Percentiles rank a stretch among this genome's conserved stretches.
phyloP scores from a whole-genome alignment of 345 rosid species.

The Hypericum androsaemum region DNA sequence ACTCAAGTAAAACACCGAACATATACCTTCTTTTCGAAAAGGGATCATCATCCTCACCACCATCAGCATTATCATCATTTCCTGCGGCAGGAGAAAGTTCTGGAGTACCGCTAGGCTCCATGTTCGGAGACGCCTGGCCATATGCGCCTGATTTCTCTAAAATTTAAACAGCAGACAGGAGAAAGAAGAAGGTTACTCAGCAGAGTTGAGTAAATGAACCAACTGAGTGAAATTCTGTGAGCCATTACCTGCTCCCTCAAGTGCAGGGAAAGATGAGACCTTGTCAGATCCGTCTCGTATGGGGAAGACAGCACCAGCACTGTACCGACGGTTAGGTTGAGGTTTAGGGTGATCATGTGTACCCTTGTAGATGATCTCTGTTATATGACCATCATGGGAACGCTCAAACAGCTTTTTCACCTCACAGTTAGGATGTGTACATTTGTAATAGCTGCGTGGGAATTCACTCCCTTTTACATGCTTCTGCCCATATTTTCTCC shows the following conservation, averaged over 20 bases:
- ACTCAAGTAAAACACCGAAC: slow-evolving; percentile 3
- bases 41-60: slow-evolving; percentile 68
- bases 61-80: slow-evolving; percentile 52
- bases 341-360: slow-evolving; percentile 96
- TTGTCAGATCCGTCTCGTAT: slow-evolving; percentile 54
- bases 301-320: slow-evolving; percentile 48
- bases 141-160: slow-evolving; percentile 49
- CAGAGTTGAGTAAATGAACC: neutral
- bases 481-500: slow-evolving; percentile 99
- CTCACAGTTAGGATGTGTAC: slow-evolving; percentile 96
- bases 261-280: slow-evolving; percentile 32
- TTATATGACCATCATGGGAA: slow-evolving; percentile 81
- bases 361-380: slow-evolving; percentile 91
- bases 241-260: slow-evolving; percentile 44
- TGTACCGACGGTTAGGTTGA: slow-evolving; percentile 67
- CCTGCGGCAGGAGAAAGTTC: slow-evolving; percentile 45
- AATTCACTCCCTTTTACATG: slow-evolving; percentile 97
- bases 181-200: slow-evolving; percentile 12
- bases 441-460: slow-evolving; percentile 95
- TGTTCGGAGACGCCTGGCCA: slow-evolving; percentile 35
- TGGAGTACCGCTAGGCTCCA: slow-evolving; percentile 41
- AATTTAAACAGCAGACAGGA: slow-evolving; percentile 12
- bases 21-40: slow-evolving; percentile 71
- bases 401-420: slow-evolving; percentile 95
- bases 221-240: slow-evolving; percentile 3